phyloP scores from a whole-genome alignment of 345 rosid genomes.

The Eucalyptus pauciflora region DNA sequence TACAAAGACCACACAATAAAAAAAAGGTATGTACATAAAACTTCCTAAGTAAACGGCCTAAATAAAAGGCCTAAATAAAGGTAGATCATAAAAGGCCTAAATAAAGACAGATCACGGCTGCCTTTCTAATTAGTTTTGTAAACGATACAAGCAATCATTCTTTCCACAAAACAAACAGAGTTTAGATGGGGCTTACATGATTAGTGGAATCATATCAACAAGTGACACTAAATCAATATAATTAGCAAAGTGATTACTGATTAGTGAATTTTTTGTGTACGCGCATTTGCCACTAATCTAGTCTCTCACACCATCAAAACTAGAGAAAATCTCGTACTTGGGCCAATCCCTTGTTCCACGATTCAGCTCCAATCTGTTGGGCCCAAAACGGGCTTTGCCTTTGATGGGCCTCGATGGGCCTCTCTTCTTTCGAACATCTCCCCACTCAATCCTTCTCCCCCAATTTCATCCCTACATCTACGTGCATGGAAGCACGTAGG shows the following conservation, averaged over 20 bases:
- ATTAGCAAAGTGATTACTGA: background rate
- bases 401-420: background rate
- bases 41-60: too few species aligned
- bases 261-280: background rate
- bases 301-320: background rate
- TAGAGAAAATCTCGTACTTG: background rate
- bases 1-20: too few species aligned
- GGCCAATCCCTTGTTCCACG: background rate
- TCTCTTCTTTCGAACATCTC: background rate
- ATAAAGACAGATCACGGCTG: too few species aligned
- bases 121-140: too few species aligned
- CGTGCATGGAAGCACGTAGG: background rate
- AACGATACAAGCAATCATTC: too few species aligned
- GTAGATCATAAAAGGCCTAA: too few species aligned
- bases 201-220: background rate
- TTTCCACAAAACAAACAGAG: background rate
- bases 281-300: background rate
- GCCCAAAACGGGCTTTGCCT: background rate
- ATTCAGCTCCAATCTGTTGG: background rate
- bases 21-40: too few species aligned
- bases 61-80: too few species aligned
- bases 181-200: background rate
- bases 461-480: background rate
- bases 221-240: background rate
- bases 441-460: background rate